These are phyloP conservation scores for Ceratobasidium sp. DNA, from an alignment of 1,284 basidiomycete species.

Conservation along the genomic window DNA sequence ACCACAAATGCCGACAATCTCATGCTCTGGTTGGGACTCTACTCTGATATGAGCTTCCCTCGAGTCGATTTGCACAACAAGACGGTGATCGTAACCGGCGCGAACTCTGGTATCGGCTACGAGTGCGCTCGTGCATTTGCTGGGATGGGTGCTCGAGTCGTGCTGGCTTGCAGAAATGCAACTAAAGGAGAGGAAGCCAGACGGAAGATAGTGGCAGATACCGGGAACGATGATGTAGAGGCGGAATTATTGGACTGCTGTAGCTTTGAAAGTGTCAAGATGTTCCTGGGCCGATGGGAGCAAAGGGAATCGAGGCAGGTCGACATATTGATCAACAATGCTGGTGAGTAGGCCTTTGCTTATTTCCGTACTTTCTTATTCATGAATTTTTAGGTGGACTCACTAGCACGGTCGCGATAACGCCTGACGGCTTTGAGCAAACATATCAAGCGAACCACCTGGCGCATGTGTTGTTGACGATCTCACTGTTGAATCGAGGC, in stretches of 20 bases:
- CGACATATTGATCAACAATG: conserved; percentile 40
- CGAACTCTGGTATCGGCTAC: conserved; percentile 39
- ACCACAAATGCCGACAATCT: too few species aligned
- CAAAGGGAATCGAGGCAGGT: conserved; percentile 17
- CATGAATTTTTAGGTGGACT: not conserved
- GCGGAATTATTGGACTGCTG: conserved; percentile 32
- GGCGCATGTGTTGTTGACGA: conserved; percentile 31
- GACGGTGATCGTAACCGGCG: conserved; percentile 33
- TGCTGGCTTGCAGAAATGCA: conserved; percentile 37
- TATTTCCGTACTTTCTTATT: not conserved
- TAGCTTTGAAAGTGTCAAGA: conserved; percentile 29
- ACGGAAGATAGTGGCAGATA: conserved; percentile 35
- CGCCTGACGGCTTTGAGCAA: conserved; percentile 39
- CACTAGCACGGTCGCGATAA: not conserved
- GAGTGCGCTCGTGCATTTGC: conserved; percentile 40
- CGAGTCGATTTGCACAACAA: conserved; percentile 38
- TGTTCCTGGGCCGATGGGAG: conserved; percentile 35
- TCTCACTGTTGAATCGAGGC: conserved; percentile 27
- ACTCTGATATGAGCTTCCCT: conserved; percentile 10
- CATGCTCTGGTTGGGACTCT: not conserved
- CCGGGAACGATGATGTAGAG: conserved; percentile 13
- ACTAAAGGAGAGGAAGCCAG: conserved; percentile 35
- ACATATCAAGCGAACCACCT: conserved; percentile 39
- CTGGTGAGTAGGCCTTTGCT: conserved; percentile 18
- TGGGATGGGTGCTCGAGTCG: conserved; percentile 40